phyloP scores from a whole-genome alignment of 2,329 filamentous ascomycete genomes.

The Aspergillus phoenicis region DNA sequence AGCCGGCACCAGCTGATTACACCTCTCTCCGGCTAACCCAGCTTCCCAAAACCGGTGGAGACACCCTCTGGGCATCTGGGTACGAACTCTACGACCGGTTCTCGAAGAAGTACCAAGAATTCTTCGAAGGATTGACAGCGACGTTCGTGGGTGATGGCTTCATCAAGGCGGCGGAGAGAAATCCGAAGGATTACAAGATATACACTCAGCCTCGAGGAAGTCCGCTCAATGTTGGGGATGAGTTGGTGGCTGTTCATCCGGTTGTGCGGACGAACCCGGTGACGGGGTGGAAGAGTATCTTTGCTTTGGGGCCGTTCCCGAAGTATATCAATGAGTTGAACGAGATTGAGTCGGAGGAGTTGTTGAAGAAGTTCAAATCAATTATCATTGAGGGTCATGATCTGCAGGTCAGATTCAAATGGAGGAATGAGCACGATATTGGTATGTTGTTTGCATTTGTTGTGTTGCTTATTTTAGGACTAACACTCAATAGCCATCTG shows the following conservation, averaged over 20 bases:
- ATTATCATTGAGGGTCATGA: constrained; percentile 47
- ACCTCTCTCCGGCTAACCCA: constrained; percentile 59
- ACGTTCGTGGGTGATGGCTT: constrained; percentile 37
- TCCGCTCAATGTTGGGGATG: constrained; percentile 59
- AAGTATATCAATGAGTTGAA: constrained; percentile 38
- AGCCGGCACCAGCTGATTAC: constrained; percentile 66
- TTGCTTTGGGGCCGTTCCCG: constrained; percentile 36
- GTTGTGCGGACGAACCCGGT: constrained; percentile 57
- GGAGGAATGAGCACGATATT: constrained; percentile 48
- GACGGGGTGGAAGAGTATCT: constrained; percentile 44
- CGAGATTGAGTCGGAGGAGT: constrained; percentile 34
- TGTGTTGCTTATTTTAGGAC: neutral
- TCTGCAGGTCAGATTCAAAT: constrained; percentile 43
- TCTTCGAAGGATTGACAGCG: constrained; percentile 45
- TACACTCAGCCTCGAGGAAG: constrained; percentile 47
- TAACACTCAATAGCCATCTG: constrained; percentile 52
- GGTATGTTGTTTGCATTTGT: constrained; percentile 23
- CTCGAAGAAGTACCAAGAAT: constrained; percentile 40
- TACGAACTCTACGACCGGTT: constrained; percentile 56
- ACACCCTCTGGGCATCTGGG: constrained; percentile 68
- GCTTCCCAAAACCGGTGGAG: constrained; percentile 59
- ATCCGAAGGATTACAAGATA: constrained; percentile 29
- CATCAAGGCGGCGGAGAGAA: constrained; percentile 33
- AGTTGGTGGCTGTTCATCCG: constrained; percentile 51
- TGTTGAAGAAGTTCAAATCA: constrained; percentile 40